Evolutionary conservation across 495 filamentous ascomycete genomes (phyloP).

Genomic region (Lasiosphaeria miniovina): DNA sequence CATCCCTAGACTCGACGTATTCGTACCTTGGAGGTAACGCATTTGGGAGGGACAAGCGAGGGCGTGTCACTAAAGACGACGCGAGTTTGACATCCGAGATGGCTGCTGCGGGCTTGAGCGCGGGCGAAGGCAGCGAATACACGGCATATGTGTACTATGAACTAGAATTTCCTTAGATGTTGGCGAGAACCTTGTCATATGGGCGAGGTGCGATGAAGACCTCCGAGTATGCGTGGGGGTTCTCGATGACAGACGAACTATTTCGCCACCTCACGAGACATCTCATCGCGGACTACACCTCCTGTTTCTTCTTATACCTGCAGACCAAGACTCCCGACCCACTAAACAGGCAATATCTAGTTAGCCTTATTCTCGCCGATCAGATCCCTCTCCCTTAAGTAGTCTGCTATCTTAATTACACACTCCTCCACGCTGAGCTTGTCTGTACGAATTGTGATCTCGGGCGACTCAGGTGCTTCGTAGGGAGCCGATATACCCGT

Average conservation of each 20-base stretch:
- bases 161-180: conserved; percentile 63
- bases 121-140: conserved; percentile 76
- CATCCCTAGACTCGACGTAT: conserved; percentile 77
- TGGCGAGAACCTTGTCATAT: not conserved
- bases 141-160: conserved; percentile 97
- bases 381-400: conserved; percentile 58
- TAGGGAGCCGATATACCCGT: conserved; percentile 93
- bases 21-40: conserved; percentile 94
- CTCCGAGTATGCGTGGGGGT: not conserved
- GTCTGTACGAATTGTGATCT: conserved; percentile 78
- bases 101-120: conserved; percentile 59
- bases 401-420: conserved; percentile 76
- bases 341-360: conserved; percentile 10
- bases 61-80: conserved; percentile 84
- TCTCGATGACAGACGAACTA: not conserved
- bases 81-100: conserved; percentile 70
- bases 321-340: not conserved
- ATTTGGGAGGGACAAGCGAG: conserved; percentile 91
- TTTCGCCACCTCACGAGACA: not conserved
- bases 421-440: conserved; percentile 79
- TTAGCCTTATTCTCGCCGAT: conserved; percentile 36
- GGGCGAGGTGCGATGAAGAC: not conserved
- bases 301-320: not conserved
- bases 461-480: conserved; percentile 80
- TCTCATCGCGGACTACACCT: not conserved